phyloP scores from a whole-genome alignment of 495 filamentous ascomycete species.

The Antarctomyces pellizariae region DNA sequence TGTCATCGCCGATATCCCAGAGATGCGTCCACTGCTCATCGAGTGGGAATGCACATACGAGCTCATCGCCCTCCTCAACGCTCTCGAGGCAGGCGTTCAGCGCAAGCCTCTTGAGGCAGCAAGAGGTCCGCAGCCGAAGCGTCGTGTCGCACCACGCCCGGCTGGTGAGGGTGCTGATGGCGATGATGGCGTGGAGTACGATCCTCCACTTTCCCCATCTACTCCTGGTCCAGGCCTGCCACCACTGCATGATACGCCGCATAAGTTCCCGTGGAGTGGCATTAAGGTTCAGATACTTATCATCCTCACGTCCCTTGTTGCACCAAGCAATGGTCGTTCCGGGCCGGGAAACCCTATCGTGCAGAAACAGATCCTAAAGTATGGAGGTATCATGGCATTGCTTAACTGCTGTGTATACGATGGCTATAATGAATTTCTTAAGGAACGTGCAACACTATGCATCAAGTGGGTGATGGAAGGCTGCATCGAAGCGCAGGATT shows the following conservation, averaged over 20 bases:
- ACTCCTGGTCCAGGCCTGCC: conserved; percentile 23
- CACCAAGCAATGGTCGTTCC: conserved; percentile 23
- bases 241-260: conserved; percentile 51
- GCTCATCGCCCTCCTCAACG: conserved; percentile 60
- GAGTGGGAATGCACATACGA: conserved; percentile 78
- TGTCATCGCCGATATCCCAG: conserved; percentile 53
- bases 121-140: conserved; percentile 15
- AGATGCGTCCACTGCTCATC: conserved; percentile 40
- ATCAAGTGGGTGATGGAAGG: conserved; percentile 76
- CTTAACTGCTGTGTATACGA: conserved; percentile 71
- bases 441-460: conserved; percentile 78
- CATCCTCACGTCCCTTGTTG: conserved; percentile 60
- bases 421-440: conserved; percentile 70
- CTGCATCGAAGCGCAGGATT: conserved; percentile 52
- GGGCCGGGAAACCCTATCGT: conserved; percentile 51
- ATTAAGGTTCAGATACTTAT: conserved; percentile 81
- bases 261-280: conserved; percentile 80
- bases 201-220: conserved; percentile 12
- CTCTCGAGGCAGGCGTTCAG: conserved; percentile 64
- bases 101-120: conserved; percentile 32
- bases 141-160: conserved; percentile 7
- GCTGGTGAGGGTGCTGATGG: conserved; percentile 14
- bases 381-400: conserved; percentile 66
- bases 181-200: no score
- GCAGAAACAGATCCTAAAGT: conserved; percentile 60